phyloP scores from a whole-genome alignment of 177 flowering plant species.

The Vitis hybrid region DNA sequence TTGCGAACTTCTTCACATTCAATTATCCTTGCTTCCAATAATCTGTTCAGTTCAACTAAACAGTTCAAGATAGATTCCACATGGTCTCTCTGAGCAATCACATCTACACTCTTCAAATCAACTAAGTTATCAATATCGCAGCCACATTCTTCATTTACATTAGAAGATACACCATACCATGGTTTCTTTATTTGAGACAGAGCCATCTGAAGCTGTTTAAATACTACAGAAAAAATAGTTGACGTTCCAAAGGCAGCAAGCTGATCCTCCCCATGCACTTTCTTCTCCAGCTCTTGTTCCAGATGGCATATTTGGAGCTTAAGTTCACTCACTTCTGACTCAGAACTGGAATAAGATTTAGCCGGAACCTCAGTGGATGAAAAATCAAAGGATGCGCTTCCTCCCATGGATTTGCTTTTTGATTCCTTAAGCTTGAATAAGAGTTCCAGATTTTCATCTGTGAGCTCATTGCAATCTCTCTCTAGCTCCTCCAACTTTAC shows the following conservation, averaged over 20 bases:
- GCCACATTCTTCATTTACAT: conserved; percentile 15
- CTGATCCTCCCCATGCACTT: conserved; percentile 21
- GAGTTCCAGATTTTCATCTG: conserved; percentile 60
- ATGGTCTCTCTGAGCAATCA: conserved; percentile 17
- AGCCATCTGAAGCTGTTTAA: conserved; percentile 34
- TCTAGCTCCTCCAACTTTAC: conserved; percentile 51
- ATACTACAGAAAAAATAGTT: conserved; percentile 21
- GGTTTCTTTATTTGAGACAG: conserved; percentile 34
- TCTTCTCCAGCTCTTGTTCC: conserved; percentile 30
- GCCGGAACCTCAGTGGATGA: conserved; percentile 5
- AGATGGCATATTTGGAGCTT: conserved; percentile 22
- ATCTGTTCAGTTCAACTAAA: conserved; percentile 31
- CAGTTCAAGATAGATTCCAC: conserved; percentile 26
- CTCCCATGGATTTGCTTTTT: conserved; percentile 16
- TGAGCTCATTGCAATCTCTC: conserved; percentile 58
- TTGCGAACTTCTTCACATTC: conserved; percentile 27
- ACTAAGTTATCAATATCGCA: conserved; percentile 14
- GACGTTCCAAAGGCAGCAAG: conserved; percentile 19
- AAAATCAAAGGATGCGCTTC: conserved; percentile 8
- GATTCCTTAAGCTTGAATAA: conserved; percentile 46
- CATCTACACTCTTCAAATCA: conserved; percentile 11
- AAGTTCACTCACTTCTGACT: conserved; percentile 28
- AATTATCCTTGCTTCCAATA: conserved; percentile 35
- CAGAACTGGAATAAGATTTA: conserved; percentile 12
- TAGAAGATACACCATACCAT: conserved; percentile 21